These are phyloP conservation scores for Rhynchospora tenuis DNA, from an alignment of 176 grass and related monocot genomes.

Conservation along the genomic window DNA sequence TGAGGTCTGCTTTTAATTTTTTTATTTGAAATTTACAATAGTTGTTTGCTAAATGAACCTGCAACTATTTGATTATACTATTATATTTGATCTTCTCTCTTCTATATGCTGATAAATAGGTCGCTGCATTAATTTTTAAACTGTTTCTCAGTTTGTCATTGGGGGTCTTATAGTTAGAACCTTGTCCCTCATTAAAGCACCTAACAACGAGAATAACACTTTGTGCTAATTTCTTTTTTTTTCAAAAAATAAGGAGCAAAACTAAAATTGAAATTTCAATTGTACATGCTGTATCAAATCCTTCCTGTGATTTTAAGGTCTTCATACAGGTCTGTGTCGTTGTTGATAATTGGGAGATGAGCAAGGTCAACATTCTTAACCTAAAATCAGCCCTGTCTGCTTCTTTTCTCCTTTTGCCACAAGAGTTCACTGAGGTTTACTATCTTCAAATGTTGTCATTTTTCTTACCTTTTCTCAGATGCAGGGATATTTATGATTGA, in stretches of 20 bases:
- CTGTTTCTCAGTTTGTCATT: background rate
- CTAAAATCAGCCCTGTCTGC: slow-evolving; percentile 62
- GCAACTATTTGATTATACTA: background rate
- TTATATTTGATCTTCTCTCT: background rate
- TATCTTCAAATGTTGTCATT: slow-evolving; percentile 9
- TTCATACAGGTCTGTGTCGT: slow-evolving; percentile 24
- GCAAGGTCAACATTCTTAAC: slow-evolving; percentile 60
- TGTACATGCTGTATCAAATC: background rate
- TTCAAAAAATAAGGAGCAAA: background rate
- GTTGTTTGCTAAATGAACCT: background rate
- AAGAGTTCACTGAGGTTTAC: slow-evolving; percentile 62
- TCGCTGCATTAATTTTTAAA: background rate
- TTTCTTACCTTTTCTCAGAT: slow-evolving; percentile 9
- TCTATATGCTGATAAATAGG: background rate
- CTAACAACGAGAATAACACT: background rate
- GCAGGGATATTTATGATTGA: slow-evolving; percentile 7
- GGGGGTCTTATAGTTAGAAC: background rate
- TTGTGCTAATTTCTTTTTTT: background rate
- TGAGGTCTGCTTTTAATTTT: slow-evolving; percentile 31
- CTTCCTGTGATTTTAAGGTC: background rate
- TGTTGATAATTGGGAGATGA: slow-evolving; percentile 40
- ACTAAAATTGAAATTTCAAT: background rate
- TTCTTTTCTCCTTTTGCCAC: slow-evolving; percentile 82
- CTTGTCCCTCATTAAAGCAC: background rate
- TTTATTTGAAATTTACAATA: background rate